Evolutionary conservation across 2,329 filamentous ascomycete genomes (phyloP).

Genomic region (Lachnellula cervina): DNA sequence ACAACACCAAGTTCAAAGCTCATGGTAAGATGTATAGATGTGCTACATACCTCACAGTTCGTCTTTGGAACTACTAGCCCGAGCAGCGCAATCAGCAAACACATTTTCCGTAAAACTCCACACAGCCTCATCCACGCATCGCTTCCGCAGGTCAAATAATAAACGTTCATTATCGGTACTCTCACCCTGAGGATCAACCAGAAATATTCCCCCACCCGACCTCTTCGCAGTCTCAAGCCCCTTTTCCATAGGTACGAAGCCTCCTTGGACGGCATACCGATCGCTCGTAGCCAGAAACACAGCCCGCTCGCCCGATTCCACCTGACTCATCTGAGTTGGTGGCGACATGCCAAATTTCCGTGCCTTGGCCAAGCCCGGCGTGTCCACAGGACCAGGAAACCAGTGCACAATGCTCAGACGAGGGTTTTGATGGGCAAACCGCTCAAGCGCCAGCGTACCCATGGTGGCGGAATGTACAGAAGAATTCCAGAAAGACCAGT

Average conservation of each 20-base stretch:
- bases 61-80: not conserved
- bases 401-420: slow-evolving; percentile 34
- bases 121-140: not conserved
- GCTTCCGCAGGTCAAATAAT: not conserved
- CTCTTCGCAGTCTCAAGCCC: slow-evolving; percentile 28
- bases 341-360: not conserved
- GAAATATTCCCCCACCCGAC: slow-evolving; percentile 33
- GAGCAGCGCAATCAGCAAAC: not conserved
- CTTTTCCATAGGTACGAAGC: slow-evolving; percentile 7
- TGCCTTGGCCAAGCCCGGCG: slow-evolving; percentile 14
- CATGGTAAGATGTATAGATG: too few relatives aligned
- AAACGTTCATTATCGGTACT: slow-evolving; percentile 13
- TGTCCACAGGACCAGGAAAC: slow-evolving; percentile 33
- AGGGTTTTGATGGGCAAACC: slow-evolving; percentile 40
- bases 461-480: slow-evolving; percentile 44
- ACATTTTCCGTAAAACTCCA: not conserved
- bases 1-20: too few relatives aligned
- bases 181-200: slow-evolving; percentile 30
- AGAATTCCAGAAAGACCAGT: slow-evolving; percentile 31
- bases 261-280: slow-evolving; percentile 24
- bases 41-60: not conserved
- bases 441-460: slow-evolving; percentile 42
- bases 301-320: slow-evolving; percentile 32
- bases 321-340: slow-evolving; percentile 14
- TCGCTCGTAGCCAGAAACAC: slow-evolving; percentile 31